phyloP scores from a whole-genome alignment of 1,139 yeast genomes.

The Komagataea norvegica region DNA sequence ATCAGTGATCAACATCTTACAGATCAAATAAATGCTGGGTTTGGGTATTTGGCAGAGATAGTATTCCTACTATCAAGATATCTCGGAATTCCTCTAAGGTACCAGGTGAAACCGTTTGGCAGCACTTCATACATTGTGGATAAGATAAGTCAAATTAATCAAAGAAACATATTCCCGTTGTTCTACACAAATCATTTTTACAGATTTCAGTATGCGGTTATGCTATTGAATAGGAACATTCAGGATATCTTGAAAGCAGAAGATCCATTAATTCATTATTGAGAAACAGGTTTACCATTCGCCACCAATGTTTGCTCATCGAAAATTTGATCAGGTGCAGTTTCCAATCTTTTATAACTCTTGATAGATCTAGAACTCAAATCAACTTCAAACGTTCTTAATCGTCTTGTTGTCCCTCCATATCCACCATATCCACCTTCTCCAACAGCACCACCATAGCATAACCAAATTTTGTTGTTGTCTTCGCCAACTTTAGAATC shows the following conservation, averaged over 20 bases:
- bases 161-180: slow-evolving; percentile 41
- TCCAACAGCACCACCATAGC: slow-evolving; percentile 92
- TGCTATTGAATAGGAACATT: slow-evolving; percentile 43
- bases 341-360: slow-evolving; percentile 70
- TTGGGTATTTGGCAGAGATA: slow-evolving; percentile 45
- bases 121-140: slow-evolving; percentile 48
- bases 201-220: slow-evolving; percentile 49
- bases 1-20: slow-evolving; percentile 26
- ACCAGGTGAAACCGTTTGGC: slow-evolving; percentile 47
- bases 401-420: slow-evolving; percentile 74
- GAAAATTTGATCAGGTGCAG: slow-evolving; percentile 42
- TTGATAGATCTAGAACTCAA: slow-evolving; percentile 45
- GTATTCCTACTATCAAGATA: slow-evolving; percentile 39
- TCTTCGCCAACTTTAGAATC: slow-evolving; percentile 33
- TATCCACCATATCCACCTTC: slow-evolving; percentile 95
- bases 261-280: slow-evolving; percentile 9
- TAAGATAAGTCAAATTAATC: slow-evolving; percentile 42
- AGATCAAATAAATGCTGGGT: slow-evolving; percentile 42
- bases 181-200: slow-evolving; percentile 45
- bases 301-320: slow-evolving; percentile 59
- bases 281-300: slow-evolving; percentile 19
- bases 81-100: slow-evolving; percentile 43
- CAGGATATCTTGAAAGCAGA: slow-evolving; percentile 43
- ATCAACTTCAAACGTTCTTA: slow-evolving; percentile 68
- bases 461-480: slow-evolving; percentile 63